A percentile compares a stretch with the other conserved stretches of the same genome.
Conservation (phyloP, 208 protist species). For the Acanthamoeba polyphaga region DNA sequence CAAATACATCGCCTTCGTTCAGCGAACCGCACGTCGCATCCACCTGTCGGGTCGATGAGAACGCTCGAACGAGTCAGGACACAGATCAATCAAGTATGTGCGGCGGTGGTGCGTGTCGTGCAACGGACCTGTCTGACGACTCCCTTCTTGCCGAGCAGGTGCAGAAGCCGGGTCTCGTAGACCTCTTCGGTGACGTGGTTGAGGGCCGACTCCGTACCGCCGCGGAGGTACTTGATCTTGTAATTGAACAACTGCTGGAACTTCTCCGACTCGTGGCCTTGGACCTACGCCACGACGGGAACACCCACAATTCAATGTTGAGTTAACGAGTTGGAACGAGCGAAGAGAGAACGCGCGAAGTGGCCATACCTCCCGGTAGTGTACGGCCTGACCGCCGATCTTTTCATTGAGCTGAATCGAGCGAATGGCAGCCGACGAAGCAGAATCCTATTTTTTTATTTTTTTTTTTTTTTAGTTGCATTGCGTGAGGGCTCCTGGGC, state of each 20-base stretch:
- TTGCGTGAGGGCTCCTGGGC: not conserved
- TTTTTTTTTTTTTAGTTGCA: not conserved
- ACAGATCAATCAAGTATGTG: not conserved
- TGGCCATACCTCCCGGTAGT: conserved; percentile 87
- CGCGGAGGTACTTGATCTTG: conserved; percentile 82
- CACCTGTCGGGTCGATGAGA: not conserved
- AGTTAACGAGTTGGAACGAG: too few species aligned
- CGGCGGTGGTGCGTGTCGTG: not conserved
- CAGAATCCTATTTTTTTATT: conserved; percentile 24
- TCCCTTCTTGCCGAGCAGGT: conserved; percentile 81
- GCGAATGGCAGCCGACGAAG: conserved; percentile 41
- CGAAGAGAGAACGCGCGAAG: not conserved
- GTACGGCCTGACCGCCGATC: conserved; percentile 87
- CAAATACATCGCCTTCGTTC: conserved; percentile 90
- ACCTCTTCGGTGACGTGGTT: conserved; percentile 84
- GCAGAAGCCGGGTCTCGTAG: conserved; percentile 86
- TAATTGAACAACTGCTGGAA: conserved; percentile 79
- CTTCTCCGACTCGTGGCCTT: conserved; percentile 84
- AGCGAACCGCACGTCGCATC: conserved; percentile 37
- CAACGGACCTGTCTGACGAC: conserved; percentile 9
- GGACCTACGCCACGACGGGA: conserved; percentile 32
- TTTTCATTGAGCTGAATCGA: conserved; percentile 92
- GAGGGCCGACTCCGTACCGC: conserved; percentile 90
- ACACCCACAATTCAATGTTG: too few species aligned
- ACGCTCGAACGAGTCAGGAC: not conserved